Conservation (phyloP, 352 stramenopile species). For the Aphanomyces invadans region DNA sequence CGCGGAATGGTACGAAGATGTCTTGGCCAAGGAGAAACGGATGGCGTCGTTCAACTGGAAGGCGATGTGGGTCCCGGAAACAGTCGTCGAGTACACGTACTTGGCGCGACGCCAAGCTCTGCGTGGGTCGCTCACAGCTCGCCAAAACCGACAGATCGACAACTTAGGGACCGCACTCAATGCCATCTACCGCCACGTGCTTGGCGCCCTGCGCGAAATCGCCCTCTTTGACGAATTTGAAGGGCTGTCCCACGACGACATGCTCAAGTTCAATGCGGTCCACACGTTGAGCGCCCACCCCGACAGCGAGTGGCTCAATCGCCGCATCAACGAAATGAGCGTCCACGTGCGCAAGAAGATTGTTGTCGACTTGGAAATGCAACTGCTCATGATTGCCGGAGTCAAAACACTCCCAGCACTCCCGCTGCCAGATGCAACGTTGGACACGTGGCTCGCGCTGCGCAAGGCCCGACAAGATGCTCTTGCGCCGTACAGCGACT, state of each 20-base stretch:
- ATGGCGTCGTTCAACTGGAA: conserved; percentile 4
- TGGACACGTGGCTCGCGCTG: conserved; percentile 48
- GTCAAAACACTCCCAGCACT: conserved; percentile 26
- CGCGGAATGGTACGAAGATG: conserved; percentile 33
- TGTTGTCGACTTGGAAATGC: conserved; percentile 51
- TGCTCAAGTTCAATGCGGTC: conserved; percentile 40
- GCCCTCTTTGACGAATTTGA: conserved; percentile 56
- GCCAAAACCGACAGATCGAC: conserved; percentile 54
- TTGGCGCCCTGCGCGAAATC: conserved; percentile 48
- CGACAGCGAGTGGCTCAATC: conserved; percentile 45
- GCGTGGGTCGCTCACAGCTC: conserved; percentile 43
- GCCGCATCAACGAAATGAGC: conserved; percentile 46
- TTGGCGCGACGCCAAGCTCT: conserved; percentile 41
- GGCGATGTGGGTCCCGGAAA: neutral
- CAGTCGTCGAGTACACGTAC: conserved; percentile 29
- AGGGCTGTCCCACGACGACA: conserved; percentile 36
- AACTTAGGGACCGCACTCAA: conserved; percentile 45
- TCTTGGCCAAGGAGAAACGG: conserved; percentile 18
- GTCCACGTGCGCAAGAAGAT: conserved; percentile 48
- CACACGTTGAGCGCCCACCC: conserved; percentile 43
- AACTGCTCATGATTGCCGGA: conserved; percentile 45
- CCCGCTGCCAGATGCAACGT: conserved; percentile 20
- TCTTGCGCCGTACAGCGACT: conserved; percentile 36
- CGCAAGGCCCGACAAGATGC: conserved; percentile 38
- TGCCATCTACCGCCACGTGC: conserved; percentile 46